These are phyloP conservation scores for Vaccinium darrowii DNA, from an alignment of 148 eudicot genomes.

Conservation along the genomic window DNA sequence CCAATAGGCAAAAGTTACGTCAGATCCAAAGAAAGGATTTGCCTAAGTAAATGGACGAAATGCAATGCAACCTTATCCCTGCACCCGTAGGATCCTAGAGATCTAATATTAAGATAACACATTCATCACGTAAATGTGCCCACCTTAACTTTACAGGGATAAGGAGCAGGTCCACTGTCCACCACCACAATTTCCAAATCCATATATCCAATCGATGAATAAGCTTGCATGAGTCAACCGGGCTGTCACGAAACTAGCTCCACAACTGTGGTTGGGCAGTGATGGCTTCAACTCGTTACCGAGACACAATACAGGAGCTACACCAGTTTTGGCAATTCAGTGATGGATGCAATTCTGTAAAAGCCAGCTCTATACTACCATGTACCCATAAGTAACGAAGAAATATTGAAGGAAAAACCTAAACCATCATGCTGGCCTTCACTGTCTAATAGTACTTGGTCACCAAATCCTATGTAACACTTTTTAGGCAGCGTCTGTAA, in stretches of 20 bases:
- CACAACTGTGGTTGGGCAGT: constrained; percentile 71
- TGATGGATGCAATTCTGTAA: constrained; percentile 20
- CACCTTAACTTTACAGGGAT: constrained; percentile 99
- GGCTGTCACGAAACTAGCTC: constrained; percentile 86
- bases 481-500: background rate
- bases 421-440: constrained; percentile 20
- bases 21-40: constrained; percentile 8
- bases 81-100: constrained; percentile 54
- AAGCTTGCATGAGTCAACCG: constrained; percentile 70
- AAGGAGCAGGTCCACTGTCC: constrained; percentile 88
- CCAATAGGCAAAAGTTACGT: constrained; percentile 15
- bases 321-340: constrained; percentile 36
- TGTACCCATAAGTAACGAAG: constrained; percentile 12
- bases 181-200: constrained; percentile 50
- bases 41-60: constrained; percentile 6
- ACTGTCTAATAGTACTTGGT: background rate
- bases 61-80: constrained; percentile 86
- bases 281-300: constrained; percentile 48
- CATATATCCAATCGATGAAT: constrained; percentile 43
- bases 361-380: constrained; percentile 21
- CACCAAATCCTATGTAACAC: constrained; percentile 10
- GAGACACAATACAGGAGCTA: constrained; percentile 53
- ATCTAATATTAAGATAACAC: constrained; percentile 68
- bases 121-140: constrained; percentile 75
- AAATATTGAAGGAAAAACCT: background rate